Evolutionary conservation across 2,329 filamentous ascomycete species (phyloP).

Genomic region (Cladophialophora immunda): DNA sequence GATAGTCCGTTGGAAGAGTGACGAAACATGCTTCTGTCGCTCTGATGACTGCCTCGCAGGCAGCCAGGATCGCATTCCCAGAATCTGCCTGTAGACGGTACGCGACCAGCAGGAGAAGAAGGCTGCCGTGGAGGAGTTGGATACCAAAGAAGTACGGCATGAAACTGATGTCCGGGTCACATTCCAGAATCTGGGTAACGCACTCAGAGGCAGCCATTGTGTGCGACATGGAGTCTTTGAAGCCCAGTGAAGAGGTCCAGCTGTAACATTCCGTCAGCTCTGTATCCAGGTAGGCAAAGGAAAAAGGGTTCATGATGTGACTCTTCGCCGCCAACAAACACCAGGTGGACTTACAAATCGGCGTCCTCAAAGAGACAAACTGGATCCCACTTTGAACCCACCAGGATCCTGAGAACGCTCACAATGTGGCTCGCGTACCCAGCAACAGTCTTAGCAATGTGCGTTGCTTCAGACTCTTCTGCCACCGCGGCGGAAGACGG

Average conservation of each 20-base stretch:
- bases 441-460: slow-evolving; percentile 51
- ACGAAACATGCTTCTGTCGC: slow-evolving; percentile 62
- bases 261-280: not conserved
- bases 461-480: slow-evolving; percentile 42
- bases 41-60: slow-evolving; percentile 60
- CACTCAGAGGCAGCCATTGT: slow-evolving; percentile 58
- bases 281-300: not conserved
- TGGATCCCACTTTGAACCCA: slow-evolving; percentile 61
- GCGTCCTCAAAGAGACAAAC: slow-evolving; percentile 60
- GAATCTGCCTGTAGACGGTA: slow-evolving; percentile 54
- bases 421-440: slow-evolving; percentile 60
- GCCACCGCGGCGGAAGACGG: slow-evolving; percentile 27
- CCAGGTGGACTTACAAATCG: slow-evolving; percentile 45
- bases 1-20: slow-evolving; percentile 60
- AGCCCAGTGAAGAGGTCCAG: slow-evolving; percentile 59
- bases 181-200: slow-evolving; percentile 56
- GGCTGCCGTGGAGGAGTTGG: slow-evolving; percentile 62
- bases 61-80: slow-evolving; percentile 51
- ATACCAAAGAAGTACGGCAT: slow-evolving; percentile 64
- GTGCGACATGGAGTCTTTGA: slow-evolving; percentile 57
- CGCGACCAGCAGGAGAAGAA: slow-evolving; percentile 59
- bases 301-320: not conserved
- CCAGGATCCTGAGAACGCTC: slow-evolving; percentile 58
- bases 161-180: slow-evolving; percentile 61
- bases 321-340: not conserved